These are phyloP conservation scores for Rhodotorula sp. DNA, from an alignment of 1,284 basidiomycete genomes.

Conservation along the genomic window DNA sequence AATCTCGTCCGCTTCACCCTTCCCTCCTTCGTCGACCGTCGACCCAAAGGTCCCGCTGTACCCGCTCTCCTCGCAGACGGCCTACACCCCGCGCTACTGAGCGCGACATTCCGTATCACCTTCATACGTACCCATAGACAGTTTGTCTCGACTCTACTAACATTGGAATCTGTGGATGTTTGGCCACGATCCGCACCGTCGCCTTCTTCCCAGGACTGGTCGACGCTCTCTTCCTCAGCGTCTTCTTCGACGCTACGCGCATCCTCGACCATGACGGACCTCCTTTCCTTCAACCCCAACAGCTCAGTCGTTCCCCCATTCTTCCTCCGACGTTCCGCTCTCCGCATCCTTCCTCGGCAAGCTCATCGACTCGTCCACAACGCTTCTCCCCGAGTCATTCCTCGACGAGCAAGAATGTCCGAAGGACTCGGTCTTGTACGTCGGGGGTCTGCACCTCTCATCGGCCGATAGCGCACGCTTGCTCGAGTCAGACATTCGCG, in stretches of 20 bases:
- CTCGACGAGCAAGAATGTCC: slow-evolving; percentile 41
- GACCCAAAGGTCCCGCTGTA: neutral
- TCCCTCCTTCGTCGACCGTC: neutral
- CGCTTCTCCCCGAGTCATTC: slow-evolving; percentile 34
- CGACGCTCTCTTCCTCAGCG: too few species aligned
- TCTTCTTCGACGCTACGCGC: slow-evolving; percentile 29
- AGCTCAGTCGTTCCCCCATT: slow-evolving; percentile 13
- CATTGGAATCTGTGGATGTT: neutral
- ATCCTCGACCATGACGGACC: neutral
- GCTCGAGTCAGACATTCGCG: too few species aligned
- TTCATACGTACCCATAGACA: neutral
- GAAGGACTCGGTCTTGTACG: slow-evolving; percentile 26
- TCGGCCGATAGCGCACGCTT: too few species aligned
- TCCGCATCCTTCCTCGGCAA: slow-evolving; percentile 32
- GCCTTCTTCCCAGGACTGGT: too few species aligned
- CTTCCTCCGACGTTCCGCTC: neutral
- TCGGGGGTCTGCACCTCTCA: slow-evolving; percentile 10
- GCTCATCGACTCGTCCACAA: slow-evolving; percentile 35
- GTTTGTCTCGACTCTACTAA: too few species aligned
- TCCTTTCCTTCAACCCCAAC: slow-evolving; percentile 31
- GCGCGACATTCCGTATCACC: neutral
- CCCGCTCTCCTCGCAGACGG: neutral
- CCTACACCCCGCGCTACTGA: slow-evolving; percentile 5
- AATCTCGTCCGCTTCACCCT: neutral
- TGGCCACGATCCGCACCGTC: too few species aligned